Evolutionary conservation across 306 rosid species (phyloP).

Genomic region (Castanopsis chinensis): DNA sequence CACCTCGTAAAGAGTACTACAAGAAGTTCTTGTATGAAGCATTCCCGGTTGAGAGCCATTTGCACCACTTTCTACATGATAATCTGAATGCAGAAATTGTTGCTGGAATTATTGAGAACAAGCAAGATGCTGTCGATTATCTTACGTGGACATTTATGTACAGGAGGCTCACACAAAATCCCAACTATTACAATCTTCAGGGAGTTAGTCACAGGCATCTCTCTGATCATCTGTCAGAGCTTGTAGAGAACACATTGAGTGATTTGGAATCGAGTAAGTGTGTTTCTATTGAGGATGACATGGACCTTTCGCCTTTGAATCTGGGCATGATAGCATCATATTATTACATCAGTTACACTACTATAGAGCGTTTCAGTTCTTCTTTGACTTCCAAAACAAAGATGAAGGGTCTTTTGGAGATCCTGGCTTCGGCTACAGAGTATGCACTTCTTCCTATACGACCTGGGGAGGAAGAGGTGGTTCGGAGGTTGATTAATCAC

Average conservation of each 20-base stretch:
- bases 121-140: conserved; percentile 94
- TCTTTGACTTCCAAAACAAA: conserved; percentile 77
- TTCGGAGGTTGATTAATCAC: conserved; percentile 80
- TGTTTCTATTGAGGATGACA: conserved; percentile 68
- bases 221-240: conserved; percentile 90
- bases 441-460: conserved; percentile 82
- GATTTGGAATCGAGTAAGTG: conserved; percentile 89
- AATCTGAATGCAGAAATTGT: conserved; percentile 85
- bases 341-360: conserved; percentile 80
- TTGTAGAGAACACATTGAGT: conserved; percentile 78
- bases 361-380: conserved; percentile 85
- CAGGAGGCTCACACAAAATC: conserved; percentile 91
- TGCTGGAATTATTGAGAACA: conserved; percentile 76
- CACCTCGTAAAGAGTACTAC: conserved; percentile 90
- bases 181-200: conserved; percentile 92
- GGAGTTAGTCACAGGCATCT: conserved; percentile 95
- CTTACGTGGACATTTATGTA: conserved; percentile 96
- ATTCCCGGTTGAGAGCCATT: conserved; percentile 97
- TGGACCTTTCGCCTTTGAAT: conserved; percentile 79
- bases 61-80: conserved; percentile 83
- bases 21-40: conserved; percentile 90
- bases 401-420: conserved; percentile 90
- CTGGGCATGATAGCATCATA: conserved; percentile 93
- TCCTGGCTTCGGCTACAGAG: conserved; percentile 85
- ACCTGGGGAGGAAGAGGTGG: conserved; percentile 88